Conservation (phyloP, 2,329 filamentous ascomycete species). For the Sphaerulina vaccinii region DNA sequence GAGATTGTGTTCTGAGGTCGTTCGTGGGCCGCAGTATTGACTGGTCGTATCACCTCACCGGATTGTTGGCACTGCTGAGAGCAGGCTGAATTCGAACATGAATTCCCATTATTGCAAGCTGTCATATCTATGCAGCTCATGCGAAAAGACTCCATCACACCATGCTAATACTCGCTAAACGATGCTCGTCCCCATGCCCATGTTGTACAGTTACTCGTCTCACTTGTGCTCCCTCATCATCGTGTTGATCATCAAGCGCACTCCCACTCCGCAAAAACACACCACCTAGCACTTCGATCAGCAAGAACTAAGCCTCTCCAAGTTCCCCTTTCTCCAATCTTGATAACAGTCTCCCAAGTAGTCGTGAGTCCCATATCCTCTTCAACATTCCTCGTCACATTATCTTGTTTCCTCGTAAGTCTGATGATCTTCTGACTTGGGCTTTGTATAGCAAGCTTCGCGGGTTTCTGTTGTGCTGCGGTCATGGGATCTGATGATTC, state of each 20-base stretch:
- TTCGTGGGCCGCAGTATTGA: no score
- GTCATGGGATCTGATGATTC: slow-evolving; percentile 53
- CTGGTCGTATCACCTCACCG: no score
- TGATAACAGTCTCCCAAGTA: slow-evolving; percentile 87
- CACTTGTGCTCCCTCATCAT: neutral
- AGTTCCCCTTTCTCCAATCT: slow-evolving; percentile 76
- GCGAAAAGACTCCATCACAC: slow-evolving; percentile 5
- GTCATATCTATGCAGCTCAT: neutral
- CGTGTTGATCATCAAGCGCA: slow-evolving; percentile 45
- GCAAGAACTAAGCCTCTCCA: slow-evolving; percentile 82
- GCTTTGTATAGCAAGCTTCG: slow-evolving; percentile 91
- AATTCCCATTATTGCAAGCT: neutral
- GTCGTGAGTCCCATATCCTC: slow-evolving; percentile 68
- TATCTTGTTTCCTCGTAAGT: slow-evolving; percentile 70
- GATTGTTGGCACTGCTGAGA: no score
- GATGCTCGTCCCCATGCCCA: slow-evolving; percentile 1
- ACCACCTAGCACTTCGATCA: slow-evolving; percentile 81
- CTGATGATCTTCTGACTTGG: slow-evolving; percentile 92
- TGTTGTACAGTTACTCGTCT: neutral
- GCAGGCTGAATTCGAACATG: neutral
- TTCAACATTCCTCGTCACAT: slow-evolving; percentile 53
- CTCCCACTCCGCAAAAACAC: slow-evolving; percentile 87
- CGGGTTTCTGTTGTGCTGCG: slow-evolving; percentile 68
- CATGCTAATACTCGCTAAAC: slow-evolving; percentile 9
- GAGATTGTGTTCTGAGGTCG: no score